A percentile compares a stretch with the other conserved stretches of the same genome.
Evolutionary conservation across 371 early-diverging fungal species (phyloP).

Genomic region (Rhizopus delemar): DNA sequence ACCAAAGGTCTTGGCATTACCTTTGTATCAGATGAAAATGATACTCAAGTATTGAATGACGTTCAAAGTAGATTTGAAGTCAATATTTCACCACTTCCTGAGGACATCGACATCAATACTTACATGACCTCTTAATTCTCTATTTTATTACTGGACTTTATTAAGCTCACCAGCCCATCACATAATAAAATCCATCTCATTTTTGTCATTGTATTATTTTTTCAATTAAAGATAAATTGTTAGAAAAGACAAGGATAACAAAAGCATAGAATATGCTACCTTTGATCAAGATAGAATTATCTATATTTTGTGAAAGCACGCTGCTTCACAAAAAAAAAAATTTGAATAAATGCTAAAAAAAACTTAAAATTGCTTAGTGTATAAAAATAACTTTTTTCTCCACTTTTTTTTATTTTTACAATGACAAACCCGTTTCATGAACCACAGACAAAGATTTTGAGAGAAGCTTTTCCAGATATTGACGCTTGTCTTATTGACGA

Average conservation of each 20-base stretch:
- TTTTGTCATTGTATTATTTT: no score
- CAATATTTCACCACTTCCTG: constrained; percentile 87
- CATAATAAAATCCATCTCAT: no score
- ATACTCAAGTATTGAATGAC: constrained; percentile 78
- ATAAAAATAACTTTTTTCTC: background rate
- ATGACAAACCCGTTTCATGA: constrained; percentile 17
- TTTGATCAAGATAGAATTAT: no score
- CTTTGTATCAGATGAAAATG: constrained; percentile 91
- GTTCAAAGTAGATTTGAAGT: constrained; percentile 97
- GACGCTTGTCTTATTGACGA: constrained; percentile 13
- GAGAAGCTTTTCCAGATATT: constrained; percentile 23
- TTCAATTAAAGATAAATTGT: no score
- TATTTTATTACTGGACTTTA: background rate
- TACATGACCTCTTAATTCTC: constrained; percentile 55
- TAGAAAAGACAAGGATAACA: no score
- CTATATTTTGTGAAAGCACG: no score
- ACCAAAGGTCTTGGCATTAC: constrained; percentile 98
- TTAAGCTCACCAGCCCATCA: background rate
- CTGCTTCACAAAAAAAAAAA: no score
- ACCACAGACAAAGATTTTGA: constrained; percentile 10
- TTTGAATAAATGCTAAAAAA: no score
- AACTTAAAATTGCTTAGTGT: no score
- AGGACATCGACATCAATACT: constrained; percentile 79
- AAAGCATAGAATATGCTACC: no score
- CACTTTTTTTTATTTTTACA: background rate